Evolutionary conservation across 1,284 basidiomycete species (phyloP).

Genomic region (Puccinia coronata): DNA sequence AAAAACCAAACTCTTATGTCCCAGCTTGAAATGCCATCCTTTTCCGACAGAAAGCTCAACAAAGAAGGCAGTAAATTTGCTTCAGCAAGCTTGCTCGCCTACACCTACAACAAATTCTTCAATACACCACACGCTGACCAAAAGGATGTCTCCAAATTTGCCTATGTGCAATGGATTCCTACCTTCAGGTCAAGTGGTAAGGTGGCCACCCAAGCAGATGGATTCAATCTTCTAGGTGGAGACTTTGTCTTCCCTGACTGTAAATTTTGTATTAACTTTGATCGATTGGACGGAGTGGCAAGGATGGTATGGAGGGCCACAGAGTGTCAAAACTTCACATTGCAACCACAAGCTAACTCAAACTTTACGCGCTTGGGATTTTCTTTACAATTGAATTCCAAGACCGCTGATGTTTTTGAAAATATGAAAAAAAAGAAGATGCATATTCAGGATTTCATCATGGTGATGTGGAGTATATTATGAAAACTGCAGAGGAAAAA

Average conservation of each 20-base stretch:
- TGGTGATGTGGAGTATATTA: no score
- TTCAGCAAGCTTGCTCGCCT: background rate
- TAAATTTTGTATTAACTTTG: background rate
- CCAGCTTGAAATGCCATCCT: background rate
- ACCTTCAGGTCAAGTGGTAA: background rate
- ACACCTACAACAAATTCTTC: background rate
- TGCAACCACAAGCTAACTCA: background rate
- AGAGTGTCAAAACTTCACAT: background rate
- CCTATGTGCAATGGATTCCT: background rate
- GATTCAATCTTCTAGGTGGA: background rate
- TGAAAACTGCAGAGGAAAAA: no score
- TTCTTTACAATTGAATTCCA: background rate
- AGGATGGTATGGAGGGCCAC: background rate
- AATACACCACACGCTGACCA: background rate
- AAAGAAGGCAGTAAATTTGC: background rate
- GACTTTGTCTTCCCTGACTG: background rate
- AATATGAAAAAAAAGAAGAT: background rate
- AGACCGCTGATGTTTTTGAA: background rate
- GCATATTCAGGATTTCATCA: background rate
- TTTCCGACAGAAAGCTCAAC: background rate
- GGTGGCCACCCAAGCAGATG: background rate
- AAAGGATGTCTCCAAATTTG: background rate
- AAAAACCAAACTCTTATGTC: background rate
- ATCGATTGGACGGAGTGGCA: background rate
- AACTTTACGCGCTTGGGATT: background rate